Evolutionary conservation across 345 rosid genomes (phyloP), one percentile per base, ranked within the genome.

Genomic region (Euclidium syriacum): DNA sequence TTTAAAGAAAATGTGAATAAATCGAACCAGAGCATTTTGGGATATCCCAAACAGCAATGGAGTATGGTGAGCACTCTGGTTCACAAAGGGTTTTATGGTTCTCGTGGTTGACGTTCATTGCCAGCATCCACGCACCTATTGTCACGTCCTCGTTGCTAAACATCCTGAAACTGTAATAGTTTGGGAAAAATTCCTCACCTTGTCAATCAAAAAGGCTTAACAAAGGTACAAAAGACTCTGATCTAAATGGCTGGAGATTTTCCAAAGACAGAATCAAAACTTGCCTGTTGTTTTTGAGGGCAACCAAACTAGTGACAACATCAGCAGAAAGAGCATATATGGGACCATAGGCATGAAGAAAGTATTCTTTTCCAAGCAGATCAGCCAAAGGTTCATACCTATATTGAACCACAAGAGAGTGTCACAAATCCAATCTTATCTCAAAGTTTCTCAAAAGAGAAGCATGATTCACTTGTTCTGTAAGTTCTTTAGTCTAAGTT

Each of bases 111-210:
- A 91, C 98, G 73, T 91, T 88, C 95, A 91, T 88, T 70, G 96
- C 90, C 52, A 91, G 86, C 95, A 91, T 91, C 98, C 96, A 91
- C 52, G 98, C 81, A 71, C 98, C 96, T 24, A 91, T 88, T 14
- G 96, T 91, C 35, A 88, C 96, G 64, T 88, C 98, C 73, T 91
- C 98, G 35, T 91, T 88, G 79, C 95, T 91, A 71, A 88, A 91
- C 98, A 91, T 88, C 77, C 98, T 83, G 54, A 91, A 85, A 66
- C 98, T 91, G 87, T 25, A 66, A 49, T 58, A 66, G 52, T 58
- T 72, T 48, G 66, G 61, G 50, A 64, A 64, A 39, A 44, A 0
- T 4, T 35, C 6, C 6, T 61, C 36, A 43, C 62, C 23, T 22
- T 11, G 39, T 46, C 10, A 62, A 24, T 15, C 50, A 62, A 15